phyloP scores from a whole-genome alignment of 768 basidiomycete genomes.

The Megacollybia marginata region DNA sequence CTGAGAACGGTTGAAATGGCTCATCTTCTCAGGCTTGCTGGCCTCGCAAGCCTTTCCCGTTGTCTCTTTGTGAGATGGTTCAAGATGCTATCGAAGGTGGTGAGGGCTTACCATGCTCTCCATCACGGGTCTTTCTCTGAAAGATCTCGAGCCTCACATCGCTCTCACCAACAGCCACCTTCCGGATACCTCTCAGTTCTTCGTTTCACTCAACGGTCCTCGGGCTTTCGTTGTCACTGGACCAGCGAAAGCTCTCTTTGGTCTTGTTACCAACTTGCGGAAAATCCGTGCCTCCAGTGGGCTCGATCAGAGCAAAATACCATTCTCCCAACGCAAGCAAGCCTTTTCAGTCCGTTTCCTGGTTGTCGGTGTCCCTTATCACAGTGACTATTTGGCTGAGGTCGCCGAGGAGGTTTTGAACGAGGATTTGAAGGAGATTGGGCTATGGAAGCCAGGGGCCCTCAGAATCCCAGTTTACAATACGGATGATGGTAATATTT shows the following conservation, averaged over 20 bases:
- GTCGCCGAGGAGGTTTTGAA: constrained; percentile 69
- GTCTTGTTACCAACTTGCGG: constrained; percentile 84
- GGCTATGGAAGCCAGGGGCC: constrained; percentile 65
- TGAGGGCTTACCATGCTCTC: constrained; percentile 91
- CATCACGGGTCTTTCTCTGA: constrained; percentile 72
- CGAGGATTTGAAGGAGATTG: constrained; percentile 72
- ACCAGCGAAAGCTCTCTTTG: constrained; percentile 85
- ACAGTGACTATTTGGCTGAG: constrained; percentile 75
- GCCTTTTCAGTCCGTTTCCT: constrained; percentile 91
- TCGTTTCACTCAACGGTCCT: constrained; percentile 89
- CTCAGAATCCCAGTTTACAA: constrained; percentile 83
- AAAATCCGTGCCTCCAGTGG: constrained; percentile 85
- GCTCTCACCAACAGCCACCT: constrained; percentile 84
- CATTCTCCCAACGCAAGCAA: constrained; percentile 91
- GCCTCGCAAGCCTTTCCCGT: constrained; percentile 94
- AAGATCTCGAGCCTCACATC: constrained; percentile 76
- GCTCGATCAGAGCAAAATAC: constrained; percentile 88
- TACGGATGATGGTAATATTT: constrained; percentile 74
- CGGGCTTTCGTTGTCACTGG: constrained; percentile 91
- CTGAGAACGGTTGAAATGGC: constrained; percentile 74
- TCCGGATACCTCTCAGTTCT: constrained; percentile 67
- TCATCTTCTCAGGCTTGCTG: constrained; percentile 89
- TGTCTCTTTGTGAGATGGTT: constrained; percentile 71
- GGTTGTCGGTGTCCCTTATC: constrained; percentile 94
- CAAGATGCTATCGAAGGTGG: constrained; percentile 87